These are phyloP conservation scores for Hermanozyma aechmeae DNA, from an alignment of 805 yeast species.

Conservation along the genomic window DNA sequence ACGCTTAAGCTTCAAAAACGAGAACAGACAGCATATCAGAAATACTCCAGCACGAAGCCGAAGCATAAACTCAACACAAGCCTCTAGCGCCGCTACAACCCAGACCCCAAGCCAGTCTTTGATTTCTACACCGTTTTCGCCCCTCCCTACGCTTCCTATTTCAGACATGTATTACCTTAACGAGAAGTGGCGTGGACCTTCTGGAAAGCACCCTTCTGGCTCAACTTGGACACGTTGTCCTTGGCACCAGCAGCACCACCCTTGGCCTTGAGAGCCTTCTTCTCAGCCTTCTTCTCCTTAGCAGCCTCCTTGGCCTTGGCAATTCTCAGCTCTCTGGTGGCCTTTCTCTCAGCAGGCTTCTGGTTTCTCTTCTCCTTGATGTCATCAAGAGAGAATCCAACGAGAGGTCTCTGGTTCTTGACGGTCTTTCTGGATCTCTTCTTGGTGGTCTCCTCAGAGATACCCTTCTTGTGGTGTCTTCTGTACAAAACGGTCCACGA, in stretches of 20 bases:
- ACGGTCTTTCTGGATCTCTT: conserved; percentile 96
- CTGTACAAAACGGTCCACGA: conserved; percentile 99
- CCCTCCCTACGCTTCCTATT: no score
- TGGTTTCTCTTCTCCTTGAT: conserved; percentile 95
- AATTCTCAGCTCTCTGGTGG: conserved; percentile 88
- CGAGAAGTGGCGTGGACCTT: conserved; percentile 96
- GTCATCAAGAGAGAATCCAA: conserved; percentile 97
- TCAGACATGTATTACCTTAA: conserved; percentile 49
- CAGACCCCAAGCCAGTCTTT: no score
- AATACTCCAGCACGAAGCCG: no score
- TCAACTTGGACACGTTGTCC: conserved; percentile 80
- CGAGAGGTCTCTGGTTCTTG: conserved; percentile 98
- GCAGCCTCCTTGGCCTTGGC: conserved; percentile 77
- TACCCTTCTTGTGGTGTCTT: conserved; percentile 99
- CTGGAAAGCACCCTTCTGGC: conserved; percentile 96
- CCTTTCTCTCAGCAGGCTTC: conserved; percentile 97
- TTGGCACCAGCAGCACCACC: conserved; percentile 58
- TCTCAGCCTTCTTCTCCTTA: conserved; percentile 88
- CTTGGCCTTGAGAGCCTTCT: conserved; percentile 90
- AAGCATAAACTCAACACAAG: no score
- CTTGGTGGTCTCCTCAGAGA: conserved; percentile 96
- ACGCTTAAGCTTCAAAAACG: no score
- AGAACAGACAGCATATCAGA: no score
- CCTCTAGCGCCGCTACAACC: no score
- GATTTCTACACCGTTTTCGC: no score